These are phyloP conservation scores for Fraxinus paxiana DNA, from an alignment of 305 asterid species.

Conservation along the genomic window DNA sequence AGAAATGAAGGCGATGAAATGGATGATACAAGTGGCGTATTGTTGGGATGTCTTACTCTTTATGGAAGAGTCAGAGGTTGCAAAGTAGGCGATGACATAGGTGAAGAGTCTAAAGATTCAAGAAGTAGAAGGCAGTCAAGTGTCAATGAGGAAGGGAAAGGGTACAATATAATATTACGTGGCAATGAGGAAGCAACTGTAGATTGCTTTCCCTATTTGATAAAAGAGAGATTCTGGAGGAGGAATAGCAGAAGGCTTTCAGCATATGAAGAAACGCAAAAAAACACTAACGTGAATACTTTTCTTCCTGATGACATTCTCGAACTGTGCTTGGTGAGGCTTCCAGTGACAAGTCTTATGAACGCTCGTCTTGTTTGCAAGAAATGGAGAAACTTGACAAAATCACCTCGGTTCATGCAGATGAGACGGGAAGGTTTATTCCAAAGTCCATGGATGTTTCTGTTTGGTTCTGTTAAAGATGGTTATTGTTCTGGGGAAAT, in stretches of 20 bases:
- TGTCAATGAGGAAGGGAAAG: slow-evolving; percentile 65
- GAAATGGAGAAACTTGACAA: slow-evolving; percentile 80
- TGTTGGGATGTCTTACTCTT: slow-evolving; percentile 65
- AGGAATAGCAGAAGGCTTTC: slow-evolving; percentile 48
- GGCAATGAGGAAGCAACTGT: slow-evolving; percentile 53
- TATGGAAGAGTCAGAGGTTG: slow-evolving; percentile 87
- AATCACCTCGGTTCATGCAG: slow-evolving; percentile 63
- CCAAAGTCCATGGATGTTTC: slow-evolving; percentile 75
- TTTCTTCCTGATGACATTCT: slow-evolving; percentile 81
- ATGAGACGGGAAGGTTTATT: slow-evolving; percentile 61
- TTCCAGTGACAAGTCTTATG: slow-evolving; percentile 68
- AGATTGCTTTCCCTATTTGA: slow-evolving; percentile 66
- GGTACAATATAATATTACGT: slow-evolving; percentile 30
- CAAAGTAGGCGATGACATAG: slow-evolving; percentile 76
- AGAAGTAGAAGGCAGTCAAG: slow-evolving; percentile 58
- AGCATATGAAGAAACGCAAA: slow-evolving; percentile 29
- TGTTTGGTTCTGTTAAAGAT: slow-evolving; percentile 72
- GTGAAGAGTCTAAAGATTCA: slow-evolving; percentile 56
- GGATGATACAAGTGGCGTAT: slow-evolving; percentile 46
- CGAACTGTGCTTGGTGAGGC: slow-evolving; percentile 83
- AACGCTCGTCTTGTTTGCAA: slow-evolving; percentile 84
- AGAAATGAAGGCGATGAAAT: slow-evolving; percentile 49
- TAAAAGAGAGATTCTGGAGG: slow-evolving; percentile 66
- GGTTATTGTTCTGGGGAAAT: slow-evolving; percentile 84
- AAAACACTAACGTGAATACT: slow-evolving; percentile 41